Conservation (phyloP, 2,329 filamentous ascomycete species). For the Cladosporium sphaerospermum region DNA sequence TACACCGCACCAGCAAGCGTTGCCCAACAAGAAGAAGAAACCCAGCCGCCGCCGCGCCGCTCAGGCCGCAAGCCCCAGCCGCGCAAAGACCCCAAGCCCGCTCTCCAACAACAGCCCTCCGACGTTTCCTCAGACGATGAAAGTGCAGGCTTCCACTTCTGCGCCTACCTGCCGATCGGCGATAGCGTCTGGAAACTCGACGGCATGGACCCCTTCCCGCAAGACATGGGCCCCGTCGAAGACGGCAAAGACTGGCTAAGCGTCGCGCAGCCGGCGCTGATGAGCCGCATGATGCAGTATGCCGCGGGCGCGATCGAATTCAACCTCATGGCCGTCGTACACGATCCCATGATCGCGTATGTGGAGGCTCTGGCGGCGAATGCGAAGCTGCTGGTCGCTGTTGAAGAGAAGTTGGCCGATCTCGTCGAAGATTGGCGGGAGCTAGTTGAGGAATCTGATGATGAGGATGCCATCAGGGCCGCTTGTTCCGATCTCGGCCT, state of each 20-base stretch:
- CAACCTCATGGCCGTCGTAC: slow-evolving; percentile 68
- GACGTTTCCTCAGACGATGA: slow-evolving; percentile 33
- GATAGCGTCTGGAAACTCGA: slow-evolving; percentile 82
- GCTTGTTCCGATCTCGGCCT: slow-evolving; percentile 20
- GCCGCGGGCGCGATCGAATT: slow-evolving; percentile 64
- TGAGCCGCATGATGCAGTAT: slow-evolving; percentile 60
- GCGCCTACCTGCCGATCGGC: slow-evolving; percentile 76
- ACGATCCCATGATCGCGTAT: slow-evolving; percentile 53
- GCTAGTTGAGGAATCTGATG: slow-evolving; percentile 26
- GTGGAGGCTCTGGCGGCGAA: slow-evolving; percentile 38
- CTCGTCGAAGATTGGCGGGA: slow-evolving; percentile 40
- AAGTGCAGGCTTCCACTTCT: slow-evolving; percentile 70
- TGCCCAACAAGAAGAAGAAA: not conserved
- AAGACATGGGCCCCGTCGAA: slow-evolving; percentile 49
- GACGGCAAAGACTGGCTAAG: slow-evolving; percentile 58
- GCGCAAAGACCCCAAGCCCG: slow-evolving; percentile 36
- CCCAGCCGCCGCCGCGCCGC: not conserved
- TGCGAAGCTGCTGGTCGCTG: slow-evolving; percentile 37
- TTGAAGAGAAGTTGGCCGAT: slow-evolving; percentile 36
- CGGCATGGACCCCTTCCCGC: slow-evolving; percentile 68
- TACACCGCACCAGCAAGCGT: not conserved
- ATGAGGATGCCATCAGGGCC: not conserved
- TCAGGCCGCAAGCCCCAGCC: slow-evolving; percentile 26
- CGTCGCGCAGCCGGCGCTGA: slow-evolving; percentile 58
- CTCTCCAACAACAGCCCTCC: slow-evolving; percentile 37